Conservation (phyloP, 257 asterid species). For the Agastache rugosa region DNA sequence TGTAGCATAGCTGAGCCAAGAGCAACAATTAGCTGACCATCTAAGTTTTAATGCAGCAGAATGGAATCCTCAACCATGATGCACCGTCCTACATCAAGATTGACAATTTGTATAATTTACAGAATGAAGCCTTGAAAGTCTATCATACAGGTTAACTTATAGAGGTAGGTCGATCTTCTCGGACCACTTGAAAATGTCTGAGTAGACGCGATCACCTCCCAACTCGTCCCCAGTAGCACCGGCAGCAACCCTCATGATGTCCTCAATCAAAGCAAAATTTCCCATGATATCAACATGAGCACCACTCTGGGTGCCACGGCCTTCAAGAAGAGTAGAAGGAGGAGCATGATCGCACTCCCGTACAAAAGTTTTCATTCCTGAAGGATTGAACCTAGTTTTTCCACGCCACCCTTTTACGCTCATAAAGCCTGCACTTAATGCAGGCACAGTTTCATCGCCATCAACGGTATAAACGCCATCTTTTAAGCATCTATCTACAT, state of each 20-base stretch:
- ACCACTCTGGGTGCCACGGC: slow-evolving; percentile 92
- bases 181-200: slow-evolving; percentile 80
- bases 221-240: slow-evolving; percentile 73
- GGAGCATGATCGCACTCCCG: slow-evolving; percentile 87
- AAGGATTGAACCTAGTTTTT: slow-evolving; percentile 79
- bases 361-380: slow-evolving; percentile 60
- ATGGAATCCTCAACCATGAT: neutral
- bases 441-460: slow-evolving; percentile 87
- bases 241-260: slow-evolving; percentile 75
- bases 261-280: slow-evolving; percentile 77
- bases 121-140: neutral
- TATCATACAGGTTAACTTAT: slow-evolving; percentile 34
- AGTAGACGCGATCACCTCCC: slow-evolving; percentile 78
- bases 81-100: slow-evolving; percentile 17
- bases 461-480: slow-evolving; percentile 68
- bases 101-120: neutral
- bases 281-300: slow-evolving; percentile 95
- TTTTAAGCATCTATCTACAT: slow-evolving; percentile 56
- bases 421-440: slow-evolving; percentile 83
- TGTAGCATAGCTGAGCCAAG: slow-evolving; percentile 4
- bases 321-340: slow-evolving; percentile 73
- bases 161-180: slow-evolving; percentile 67
- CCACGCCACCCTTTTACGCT: slow-evolving; percentile 93
- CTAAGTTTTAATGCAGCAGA: neutral
- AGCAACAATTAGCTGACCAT: neutral